Conservation (phyloP, 176 grass and related monocot genomes). For the Carex cristatella region DNA sequence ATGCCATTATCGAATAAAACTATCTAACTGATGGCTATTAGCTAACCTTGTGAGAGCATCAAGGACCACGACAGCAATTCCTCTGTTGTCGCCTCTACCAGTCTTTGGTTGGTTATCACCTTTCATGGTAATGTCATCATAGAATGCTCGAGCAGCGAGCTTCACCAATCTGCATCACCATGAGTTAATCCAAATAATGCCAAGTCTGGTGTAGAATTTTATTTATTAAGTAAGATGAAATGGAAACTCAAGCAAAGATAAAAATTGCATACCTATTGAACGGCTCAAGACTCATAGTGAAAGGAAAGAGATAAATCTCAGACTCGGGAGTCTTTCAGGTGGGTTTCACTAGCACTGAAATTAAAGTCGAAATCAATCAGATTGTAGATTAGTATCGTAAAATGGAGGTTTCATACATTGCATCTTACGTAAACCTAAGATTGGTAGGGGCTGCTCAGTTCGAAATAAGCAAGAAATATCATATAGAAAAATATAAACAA, state of each 20-base stretch:
- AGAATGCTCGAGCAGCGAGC: constrained; percentile 85
- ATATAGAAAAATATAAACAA: not conserved
- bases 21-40: not conserved
- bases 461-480: not conserved
- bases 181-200: not conserved
- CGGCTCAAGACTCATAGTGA: constrained; percentile 64
- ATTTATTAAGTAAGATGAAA: not conserved
- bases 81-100: constrained; percentile 88
- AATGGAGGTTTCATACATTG: not conserved
- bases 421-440: not conserved
- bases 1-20: not conserved
- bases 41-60: constrained; percentile 74
- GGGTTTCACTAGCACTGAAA: not conserved
- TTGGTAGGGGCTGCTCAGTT: not conserved
- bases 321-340: not conserved
- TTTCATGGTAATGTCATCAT: constrained; percentile 87
- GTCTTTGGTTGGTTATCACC: constrained; percentile 90
- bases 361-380: not conserved
- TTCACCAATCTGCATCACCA: constrained; percentile 51
- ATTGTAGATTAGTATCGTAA: not conserved
- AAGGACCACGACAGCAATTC: constrained; percentile 93
- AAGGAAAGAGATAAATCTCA: not conserved
- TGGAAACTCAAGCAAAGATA: constrained; percentile 19
- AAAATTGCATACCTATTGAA: constrained; percentile 56
- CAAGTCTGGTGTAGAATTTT: not conserved